Base-by-base conservation (phyloP, 768 basidiomycete species). In the Panaeolus papilionaceus region DNA sequence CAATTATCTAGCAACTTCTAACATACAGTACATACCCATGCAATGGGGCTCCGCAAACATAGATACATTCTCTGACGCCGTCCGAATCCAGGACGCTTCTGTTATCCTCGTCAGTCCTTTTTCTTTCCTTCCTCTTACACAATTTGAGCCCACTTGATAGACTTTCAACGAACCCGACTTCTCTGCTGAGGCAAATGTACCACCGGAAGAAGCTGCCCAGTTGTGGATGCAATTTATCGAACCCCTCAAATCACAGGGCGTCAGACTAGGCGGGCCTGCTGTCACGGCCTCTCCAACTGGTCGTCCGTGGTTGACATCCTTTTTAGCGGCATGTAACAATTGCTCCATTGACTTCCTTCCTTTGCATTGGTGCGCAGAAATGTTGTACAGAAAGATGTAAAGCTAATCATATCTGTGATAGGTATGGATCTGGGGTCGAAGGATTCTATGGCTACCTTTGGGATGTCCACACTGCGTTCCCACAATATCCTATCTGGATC, bases 141-240 rank as follows among this genome's bases (percentile, higher is more conserved):
- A 37, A 28, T 23, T 10, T 23, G 12, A 49, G 18, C 14, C 14
- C 12, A 51, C 3, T 51, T 51, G 6, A 6, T 61, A 84, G 82
- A 73, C 72, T 4, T 80, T 81, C 75, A 80, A 79, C 20, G 79
- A 80, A 62, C 92, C 92, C 4, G 90, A 95, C 69, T 83, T 87
- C 68, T 72, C 72, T 61, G 69, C 80, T 40, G 80, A 86, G 69
- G 80, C 85, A 20, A 84, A 86, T 61, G 82, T 86, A 49, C 72
- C 78, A 38, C 80, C 84, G 6, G 74, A 74, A 10, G 77, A 80
- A 23, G 85, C 85, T 49, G 85, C 86, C 0, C 75, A 80, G n/a
- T 75, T 88, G 9, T 91, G 90, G 90, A 84, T 81, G 75, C 79
- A 83, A 68, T 82, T 85, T 67, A 77, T 90, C 33, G 80, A 90